These are phyloP conservation scores for Pichia ethanolica DNA, from an alignment of 805 yeast species.

Conservation along the genomic window DNA sequence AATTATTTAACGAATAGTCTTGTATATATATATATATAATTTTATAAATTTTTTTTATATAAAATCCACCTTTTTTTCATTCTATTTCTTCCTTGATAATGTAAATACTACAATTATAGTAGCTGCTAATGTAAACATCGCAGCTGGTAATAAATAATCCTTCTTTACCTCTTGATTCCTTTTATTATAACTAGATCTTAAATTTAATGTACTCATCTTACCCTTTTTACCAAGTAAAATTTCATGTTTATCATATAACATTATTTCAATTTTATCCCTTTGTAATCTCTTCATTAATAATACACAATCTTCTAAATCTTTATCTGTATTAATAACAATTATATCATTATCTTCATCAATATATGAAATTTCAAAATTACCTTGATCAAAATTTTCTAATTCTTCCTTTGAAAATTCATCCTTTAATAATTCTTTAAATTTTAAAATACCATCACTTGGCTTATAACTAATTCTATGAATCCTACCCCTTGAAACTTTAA, in stretches of 20 bases:
- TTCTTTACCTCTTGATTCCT: not conserved
- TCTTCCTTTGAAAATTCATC: constrained; percentile 25
- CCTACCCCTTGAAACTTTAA: constrained; percentile 68
- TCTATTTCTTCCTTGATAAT: not conserved
- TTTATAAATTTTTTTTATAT: no score
- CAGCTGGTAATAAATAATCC: constrained; percentile 49
- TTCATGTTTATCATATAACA: constrained; percentile 60
- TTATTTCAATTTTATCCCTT: constrained; percentile 61
- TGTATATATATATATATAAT: no score
- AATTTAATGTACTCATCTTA: constrained; percentile 29
- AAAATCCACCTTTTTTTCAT: not conserved
- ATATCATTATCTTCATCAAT: constrained; percentile 80
- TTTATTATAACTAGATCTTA: constrained; percentile 34
- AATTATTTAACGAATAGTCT: not conserved
- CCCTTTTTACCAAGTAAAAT: constrained; percentile 9
- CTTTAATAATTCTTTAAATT: constrained; percentile 38
- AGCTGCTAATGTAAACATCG: constrained; percentile 51
- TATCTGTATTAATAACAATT: constrained; percentile 66
- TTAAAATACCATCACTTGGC: constrained; percentile 47
- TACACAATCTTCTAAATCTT: constrained; percentile 71
- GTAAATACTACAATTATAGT: constrained; percentile 50
- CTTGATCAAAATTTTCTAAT: constrained; percentile 17
- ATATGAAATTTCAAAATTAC: constrained; percentile 60
- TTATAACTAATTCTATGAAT: constrained; percentile 62
- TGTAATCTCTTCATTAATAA: constrained; percentile 40